Percentiles rank a stretch among this genome's conserved stretches.
phyloP scores from a whole-genome alignment of 78 protist species.

The Bodo saltans region DNA sequence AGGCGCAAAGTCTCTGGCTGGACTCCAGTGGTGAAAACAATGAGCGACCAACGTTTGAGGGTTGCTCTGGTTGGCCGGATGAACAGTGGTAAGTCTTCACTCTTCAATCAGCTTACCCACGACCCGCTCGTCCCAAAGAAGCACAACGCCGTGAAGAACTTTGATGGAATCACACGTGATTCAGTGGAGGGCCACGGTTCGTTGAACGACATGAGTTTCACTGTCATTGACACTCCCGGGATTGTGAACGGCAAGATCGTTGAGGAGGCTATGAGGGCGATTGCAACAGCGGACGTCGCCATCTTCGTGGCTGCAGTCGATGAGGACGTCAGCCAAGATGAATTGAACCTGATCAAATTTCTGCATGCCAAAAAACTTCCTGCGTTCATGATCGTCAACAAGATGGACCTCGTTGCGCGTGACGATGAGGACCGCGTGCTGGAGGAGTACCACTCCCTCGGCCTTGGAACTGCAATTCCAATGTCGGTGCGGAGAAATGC shows the following conservation, averaged over 20 bases:
- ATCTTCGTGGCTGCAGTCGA: neutral
- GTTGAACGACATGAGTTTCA: constrained; percentile 10
- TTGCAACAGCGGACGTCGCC: neutral
- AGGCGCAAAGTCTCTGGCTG: neutral
- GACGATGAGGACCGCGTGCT: neutral
- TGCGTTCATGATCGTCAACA: constrained; percentile 7
- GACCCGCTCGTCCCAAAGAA: neutral
- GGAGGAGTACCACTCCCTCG: neutral
- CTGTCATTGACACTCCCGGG: constrained; percentile 16
- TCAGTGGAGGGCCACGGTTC: neutral
- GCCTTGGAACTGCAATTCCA: neutral
- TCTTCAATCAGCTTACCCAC: constrained; percentile 1
- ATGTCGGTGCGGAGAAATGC: neutral
- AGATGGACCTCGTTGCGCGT: neutral
- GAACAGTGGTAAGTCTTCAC: constrained; percentile 6
- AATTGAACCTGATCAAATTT: neutral
- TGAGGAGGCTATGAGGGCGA: neutral
- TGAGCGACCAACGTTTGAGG: constrained; percentile 3
- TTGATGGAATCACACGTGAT: neutral
- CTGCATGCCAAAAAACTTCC: neutral
- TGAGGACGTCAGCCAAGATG: neutral
- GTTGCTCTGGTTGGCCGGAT: neutral
- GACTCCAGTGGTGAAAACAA: neutral
- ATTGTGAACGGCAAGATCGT: neutral
- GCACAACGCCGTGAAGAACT: neutral